Conservation (phyloP, 345 rosid genomes). For the Lumnitzera racemosa region DNA sequence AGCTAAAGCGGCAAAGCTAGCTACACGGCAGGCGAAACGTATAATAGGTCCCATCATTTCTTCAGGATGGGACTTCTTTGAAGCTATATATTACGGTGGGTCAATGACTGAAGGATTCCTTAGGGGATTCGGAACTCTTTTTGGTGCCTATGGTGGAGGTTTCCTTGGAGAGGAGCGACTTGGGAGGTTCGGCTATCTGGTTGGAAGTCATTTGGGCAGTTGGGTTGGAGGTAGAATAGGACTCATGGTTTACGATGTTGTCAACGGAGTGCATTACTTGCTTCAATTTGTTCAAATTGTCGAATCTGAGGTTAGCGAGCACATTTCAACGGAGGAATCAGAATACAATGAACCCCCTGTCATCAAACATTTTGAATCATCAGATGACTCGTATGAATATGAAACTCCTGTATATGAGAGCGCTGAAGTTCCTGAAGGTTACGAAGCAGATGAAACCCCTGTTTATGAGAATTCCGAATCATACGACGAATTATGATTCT, state of each 20-base stretch:
- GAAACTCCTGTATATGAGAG: constrained; percentile 14
- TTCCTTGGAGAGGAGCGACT: constrained; percentile 67
- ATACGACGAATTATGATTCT: constrained; percentile 1
- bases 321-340: neutral
- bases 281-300: constrained; percentile 33
- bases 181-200: constrained; percentile 83
- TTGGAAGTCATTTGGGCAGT: constrained; percentile 87
- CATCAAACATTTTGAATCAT: constrained; percentile 6
- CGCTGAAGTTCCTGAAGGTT: constrained; percentile 14
- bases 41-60: constrained; percentile 86
- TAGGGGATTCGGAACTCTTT: constrained; percentile 80
- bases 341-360: constrained; percentile 2
- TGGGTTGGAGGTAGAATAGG: constrained; percentile 97
- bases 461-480: constrained; percentile 8
- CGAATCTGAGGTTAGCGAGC: constrained; percentile 5
- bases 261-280: constrained; percentile 56
- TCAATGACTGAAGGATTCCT: constrained; percentile 75
- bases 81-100: constrained; percentile 87
- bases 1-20: constrained; percentile 81
- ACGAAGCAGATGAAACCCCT: constrained; percentile 2
- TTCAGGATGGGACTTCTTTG: constrained; percentile 95
- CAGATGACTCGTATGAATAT: constrained; percentile 10
- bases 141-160: constrained; percentile 84
- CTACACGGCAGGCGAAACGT: constrained; percentile 63
- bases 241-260: constrained; percentile 84